Conservation (phyloP, 768 basidiomycete species). For the Termitomyces sp. region DNA sequence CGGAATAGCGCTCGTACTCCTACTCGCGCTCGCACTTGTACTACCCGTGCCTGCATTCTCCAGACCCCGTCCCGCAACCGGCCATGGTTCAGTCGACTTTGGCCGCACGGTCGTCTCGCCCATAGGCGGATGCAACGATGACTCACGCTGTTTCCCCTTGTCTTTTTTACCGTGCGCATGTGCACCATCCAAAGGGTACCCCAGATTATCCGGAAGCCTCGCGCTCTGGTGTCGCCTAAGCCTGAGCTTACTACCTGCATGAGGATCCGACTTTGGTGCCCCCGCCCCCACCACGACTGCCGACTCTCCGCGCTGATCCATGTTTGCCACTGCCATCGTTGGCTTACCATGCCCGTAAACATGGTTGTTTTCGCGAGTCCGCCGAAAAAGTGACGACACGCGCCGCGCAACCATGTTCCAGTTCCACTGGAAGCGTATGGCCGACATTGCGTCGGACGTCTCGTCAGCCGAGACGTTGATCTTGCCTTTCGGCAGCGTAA, state of each 20-base stretch:
- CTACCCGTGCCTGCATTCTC: not conserved
- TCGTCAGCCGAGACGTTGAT: slow-evolving; percentile 69
- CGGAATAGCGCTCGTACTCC: slow-evolving; percentile 13
- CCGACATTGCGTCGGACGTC: slow-evolving; percentile 66
- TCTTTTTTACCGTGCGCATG: slow-evolving; percentile 14
- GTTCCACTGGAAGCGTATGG: slow-evolving; percentile 57
- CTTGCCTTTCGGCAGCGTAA: slow-evolving; percentile 29
- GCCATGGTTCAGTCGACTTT: slow-evolving; percentile 27
- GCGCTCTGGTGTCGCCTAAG: slow-evolving; percentile 15
- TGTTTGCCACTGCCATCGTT: too few relatives aligned
- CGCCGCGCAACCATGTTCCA: slow-evolving; percentile 40
- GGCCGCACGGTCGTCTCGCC: slow-evolving; percentile 15
- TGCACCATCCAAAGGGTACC: not conserved
- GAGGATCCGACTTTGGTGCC: slow-evolving; percentile 19
- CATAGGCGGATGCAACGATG: not conserved
- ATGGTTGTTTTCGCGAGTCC: slow-evolving; percentile 21
- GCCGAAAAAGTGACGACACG: slow-evolving; percentile 46
- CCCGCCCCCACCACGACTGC: too few relatives aligned
- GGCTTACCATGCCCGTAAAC: too few relatives aligned
- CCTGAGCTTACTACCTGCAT: not conserved
- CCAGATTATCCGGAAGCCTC: not conserved
- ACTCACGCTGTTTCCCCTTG: slow-evolving; percentile 20
- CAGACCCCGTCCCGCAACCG: not conserved
- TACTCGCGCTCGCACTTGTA: not conserved
- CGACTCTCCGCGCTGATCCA: not conserved